phyloP scores from a whole-genome alignment of 768 basidiomycete species.

The Polyporus arcularius region DNA sequence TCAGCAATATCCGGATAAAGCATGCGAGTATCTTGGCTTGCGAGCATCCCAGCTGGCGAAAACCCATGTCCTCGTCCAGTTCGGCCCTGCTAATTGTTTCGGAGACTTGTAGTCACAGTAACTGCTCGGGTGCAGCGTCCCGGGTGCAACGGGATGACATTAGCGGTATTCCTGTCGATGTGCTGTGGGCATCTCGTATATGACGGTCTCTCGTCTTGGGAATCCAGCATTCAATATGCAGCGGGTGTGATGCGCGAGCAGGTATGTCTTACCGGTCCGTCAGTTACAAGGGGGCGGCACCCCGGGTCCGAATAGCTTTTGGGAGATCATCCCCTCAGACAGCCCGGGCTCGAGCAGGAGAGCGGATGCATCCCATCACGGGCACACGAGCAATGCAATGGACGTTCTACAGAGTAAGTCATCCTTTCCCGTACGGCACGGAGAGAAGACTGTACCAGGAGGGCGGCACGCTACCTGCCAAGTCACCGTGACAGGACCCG shows the following conservation, averaged over 20 bases:
- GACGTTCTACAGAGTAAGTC: background rate
- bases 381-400: background rate
- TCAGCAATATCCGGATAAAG: background rate
- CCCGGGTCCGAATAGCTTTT: background rate
- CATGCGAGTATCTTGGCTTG: background rate
- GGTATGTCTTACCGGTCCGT: background rate
- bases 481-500: slow-evolving; percentile 12
- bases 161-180: background rate
- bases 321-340: background rate
- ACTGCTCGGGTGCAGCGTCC: background rate
- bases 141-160: background rate
- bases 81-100: background rate
- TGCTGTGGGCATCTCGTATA: background rate
- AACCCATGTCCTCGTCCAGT: background rate
- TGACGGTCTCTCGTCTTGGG: background rate
- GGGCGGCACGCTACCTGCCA: background rate
- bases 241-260: background rate
- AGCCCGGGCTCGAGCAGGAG: background rate
- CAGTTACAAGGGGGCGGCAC: background rate
- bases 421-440: background rate
- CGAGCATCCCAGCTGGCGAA: background rate
- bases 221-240: background rate
- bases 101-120: background rate
- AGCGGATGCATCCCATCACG: background rate
- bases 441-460: background rate